These are phyloP conservation scores for Microbotryomycetes sp. DNA, from an alignment of 1,284 basidiomycete genomes.

Conservation along the genomic window DNA sequence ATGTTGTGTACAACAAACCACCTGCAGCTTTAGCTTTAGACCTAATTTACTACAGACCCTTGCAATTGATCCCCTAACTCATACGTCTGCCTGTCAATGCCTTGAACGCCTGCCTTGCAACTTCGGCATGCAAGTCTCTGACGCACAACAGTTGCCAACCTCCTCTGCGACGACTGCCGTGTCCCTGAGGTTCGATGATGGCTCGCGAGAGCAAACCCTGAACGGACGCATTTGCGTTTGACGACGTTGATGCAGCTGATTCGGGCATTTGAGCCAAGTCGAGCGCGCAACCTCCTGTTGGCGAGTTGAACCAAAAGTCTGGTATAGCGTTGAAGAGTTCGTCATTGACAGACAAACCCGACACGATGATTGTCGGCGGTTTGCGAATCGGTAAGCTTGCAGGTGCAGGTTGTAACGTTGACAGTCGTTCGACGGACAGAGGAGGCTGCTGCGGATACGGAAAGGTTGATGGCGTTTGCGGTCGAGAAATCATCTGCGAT, in stretches of 20 bases:
- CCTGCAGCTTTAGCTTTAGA: no score
- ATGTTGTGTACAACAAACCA: background rate
- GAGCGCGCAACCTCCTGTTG: constrained; percentile 25
- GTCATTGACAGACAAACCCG: constrained; percentile 2
- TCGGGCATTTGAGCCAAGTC: constrained; percentile 3
- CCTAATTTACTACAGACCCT: no score
- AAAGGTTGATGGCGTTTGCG: background rate
- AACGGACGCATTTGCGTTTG: background rate
- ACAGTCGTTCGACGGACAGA: background rate
- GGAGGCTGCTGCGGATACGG: constrained; percentile 25
- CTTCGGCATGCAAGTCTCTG: constrained; percentile 15
- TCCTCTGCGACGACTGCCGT: background rate
- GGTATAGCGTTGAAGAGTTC: constrained; percentile 14
- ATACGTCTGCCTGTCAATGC: constrained; percentile 28
- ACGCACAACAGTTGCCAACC: constrained; percentile 25
- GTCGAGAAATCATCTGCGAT: background rate
- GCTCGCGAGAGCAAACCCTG: background rate
- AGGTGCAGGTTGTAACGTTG: constrained; percentile 9
- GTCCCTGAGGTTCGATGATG: background rate
- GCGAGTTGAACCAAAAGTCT: constrained; percentile 18
- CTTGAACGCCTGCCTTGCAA: constrained; percentile 25
- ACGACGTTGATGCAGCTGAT: background rate
- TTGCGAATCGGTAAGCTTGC: constrained; percentile 17
- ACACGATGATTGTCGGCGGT: constrained; percentile 27
- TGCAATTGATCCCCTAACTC: background rate